These are phyloP conservation scores for Lentinus tigrinus DNA, from an alignment of 768 basidiomycete genomes.

Conservation along the genomic window DNA sequence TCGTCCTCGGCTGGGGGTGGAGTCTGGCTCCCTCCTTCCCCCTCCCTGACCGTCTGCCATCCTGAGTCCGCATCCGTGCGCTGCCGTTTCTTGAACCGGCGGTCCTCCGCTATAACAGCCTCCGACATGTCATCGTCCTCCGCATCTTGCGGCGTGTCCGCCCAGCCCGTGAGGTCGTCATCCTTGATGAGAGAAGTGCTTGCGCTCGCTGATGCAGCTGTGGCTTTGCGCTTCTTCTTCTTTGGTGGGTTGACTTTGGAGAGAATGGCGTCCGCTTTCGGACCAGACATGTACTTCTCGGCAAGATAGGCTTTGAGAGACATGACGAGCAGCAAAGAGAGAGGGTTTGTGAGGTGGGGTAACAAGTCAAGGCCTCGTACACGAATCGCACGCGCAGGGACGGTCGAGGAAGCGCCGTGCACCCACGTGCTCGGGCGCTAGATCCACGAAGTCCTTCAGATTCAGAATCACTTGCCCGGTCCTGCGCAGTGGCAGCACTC, in stretches of 20 bases:
- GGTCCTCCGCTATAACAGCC: conserved; percentile 69
- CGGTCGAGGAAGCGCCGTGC: too few species aligned
- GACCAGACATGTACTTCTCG: conserved; percentile 93
- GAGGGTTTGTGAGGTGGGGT: not conserved
- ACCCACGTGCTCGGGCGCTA: too few species aligned
- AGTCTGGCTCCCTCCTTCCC: conserved; percentile 40
- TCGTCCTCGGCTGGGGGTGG: conserved; percentile 64
- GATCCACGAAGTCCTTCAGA: too few species aligned
- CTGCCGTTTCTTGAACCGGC: conserved; percentile 79
- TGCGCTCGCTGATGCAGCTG: conserved; percentile 33
- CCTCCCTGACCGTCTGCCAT: conserved; percentile 69
- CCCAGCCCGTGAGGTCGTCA: conserved; percentile 68
- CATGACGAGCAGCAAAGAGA: not conserved
- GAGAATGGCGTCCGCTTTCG: conserved; percentile 94
- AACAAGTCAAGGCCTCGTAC: too few species aligned
- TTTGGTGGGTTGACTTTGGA: conserved; percentile 58
- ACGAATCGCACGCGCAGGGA: too few species aligned
- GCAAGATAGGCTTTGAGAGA: conserved; percentile 81
- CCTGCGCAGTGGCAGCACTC: too few species aligned
- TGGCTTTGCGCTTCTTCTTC: conserved; percentile 76
- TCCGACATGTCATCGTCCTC: conserved; percentile 60
- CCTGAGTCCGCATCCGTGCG: conserved; percentile 46
- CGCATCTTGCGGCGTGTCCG: conserved; percentile 47
- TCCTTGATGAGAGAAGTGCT: conserved; percentile 40
- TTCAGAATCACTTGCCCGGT: too few species aligned